Evolutionary conservation across 495 filamentous ascomycete genomes (phyloP).

Genomic region (Penicillium antarcticum): DNA sequence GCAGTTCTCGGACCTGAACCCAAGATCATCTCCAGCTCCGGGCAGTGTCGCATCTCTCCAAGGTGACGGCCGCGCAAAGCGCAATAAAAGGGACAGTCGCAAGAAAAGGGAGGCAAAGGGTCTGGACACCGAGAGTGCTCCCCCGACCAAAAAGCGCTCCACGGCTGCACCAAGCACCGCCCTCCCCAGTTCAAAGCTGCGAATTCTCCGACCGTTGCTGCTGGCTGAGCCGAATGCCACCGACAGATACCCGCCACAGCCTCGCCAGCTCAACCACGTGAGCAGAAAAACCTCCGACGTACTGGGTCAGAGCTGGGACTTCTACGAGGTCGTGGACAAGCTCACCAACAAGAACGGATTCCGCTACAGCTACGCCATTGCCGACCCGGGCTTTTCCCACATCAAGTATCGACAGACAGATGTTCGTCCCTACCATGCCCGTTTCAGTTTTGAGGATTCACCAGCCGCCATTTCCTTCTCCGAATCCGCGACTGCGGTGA

Average conservation of each 20-base stretch:
- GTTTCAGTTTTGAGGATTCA: slow-evolving; percentile 89
- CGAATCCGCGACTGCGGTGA: slow-evolving; percentile 40
- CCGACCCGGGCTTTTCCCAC: slow-evolving; percentile 79
- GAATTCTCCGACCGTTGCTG: slow-evolving; percentile 29
- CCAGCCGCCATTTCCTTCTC: slow-evolving; percentile 60
- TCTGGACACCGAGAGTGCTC: slow-evolving; percentile 36
- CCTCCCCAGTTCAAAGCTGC: slow-evolving; percentile 28
- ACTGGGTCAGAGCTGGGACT: slow-evolving; percentile 38
- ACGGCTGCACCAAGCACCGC: slow-evolving; percentile 29
- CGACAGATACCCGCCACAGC: slow-evolving; percentile 37
- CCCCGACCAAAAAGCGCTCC: slow-evolving; percentile 36
- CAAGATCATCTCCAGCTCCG: slow-evolving; percentile 39
- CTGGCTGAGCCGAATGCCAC: slow-evolving; percentile 36
- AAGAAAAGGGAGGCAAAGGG: slow-evolving; percentile 79
- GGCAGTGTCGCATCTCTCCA: slow-evolving; percentile 30
- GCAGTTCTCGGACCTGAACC: slow-evolving; percentile 30
- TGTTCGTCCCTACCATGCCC: slow-evolving; percentile 70
- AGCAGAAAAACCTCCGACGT: slow-evolving; percentile 32
- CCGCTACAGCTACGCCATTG: slow-evolving; percentile 86
- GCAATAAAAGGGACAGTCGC: slow-evolving; percentile 47
- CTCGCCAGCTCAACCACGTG: slow-evolving; percentile 41
- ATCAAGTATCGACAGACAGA: slow-evolving; percentile 89
- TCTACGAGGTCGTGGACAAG: slow-evolving; percentile 52
- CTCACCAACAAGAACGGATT: slow-evolving; percentile 90
- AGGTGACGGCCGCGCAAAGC: slow-evolving; percentile 37